Conservation (phyloP, 148 eudicot species). For the Rhododendron vialii region DNA sequence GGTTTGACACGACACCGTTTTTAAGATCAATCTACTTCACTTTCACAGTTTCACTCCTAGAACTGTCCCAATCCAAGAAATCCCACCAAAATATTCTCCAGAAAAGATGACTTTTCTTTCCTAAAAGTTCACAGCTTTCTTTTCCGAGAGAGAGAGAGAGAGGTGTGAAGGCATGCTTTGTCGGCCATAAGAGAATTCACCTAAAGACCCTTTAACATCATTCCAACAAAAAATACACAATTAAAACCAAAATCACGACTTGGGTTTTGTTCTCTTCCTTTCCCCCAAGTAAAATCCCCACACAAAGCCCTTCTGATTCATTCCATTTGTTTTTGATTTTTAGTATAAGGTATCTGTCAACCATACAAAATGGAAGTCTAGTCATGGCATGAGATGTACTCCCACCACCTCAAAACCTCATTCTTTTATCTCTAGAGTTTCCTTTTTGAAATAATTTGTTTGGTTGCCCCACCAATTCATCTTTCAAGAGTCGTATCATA, state of each 20-base stretch:
- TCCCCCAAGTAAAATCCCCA: not conserved
- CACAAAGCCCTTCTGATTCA: slow-evolving; percentile 16
- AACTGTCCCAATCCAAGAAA: not conserved
- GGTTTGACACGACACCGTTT: not conserved
- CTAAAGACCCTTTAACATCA: not conserved
- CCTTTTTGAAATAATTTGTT: not conserved
- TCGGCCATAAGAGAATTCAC: too few species aligned
- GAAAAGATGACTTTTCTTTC: too few species aligned
- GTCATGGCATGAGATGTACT: not conserved
- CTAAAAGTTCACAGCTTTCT: too few species aligned
- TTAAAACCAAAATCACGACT: not conserved
- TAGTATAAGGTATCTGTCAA: not conserved
- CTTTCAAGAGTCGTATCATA: not conserved
- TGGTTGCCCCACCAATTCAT: not conserved
- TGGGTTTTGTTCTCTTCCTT: not conserved
- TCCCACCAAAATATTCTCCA: not conserved
- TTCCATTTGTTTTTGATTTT: slow-evolving; percentile 10
- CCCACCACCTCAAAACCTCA: not conserved
- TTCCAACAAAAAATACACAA: not conserved
- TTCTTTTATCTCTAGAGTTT: not conserved
- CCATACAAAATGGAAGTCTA: not conserved
- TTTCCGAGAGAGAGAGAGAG: too few species aligned
- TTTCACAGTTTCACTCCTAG: not conserved
- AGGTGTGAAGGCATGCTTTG: too few species aligned
- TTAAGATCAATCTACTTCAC: not conserved